Percentiles rank a stretch among this genome's conserved stretches.
Evolutionary conservation across 2,329 filamentous ascomycete species (phyloP).

Genomic region (Penicillium psychrosexuale): DNA sequence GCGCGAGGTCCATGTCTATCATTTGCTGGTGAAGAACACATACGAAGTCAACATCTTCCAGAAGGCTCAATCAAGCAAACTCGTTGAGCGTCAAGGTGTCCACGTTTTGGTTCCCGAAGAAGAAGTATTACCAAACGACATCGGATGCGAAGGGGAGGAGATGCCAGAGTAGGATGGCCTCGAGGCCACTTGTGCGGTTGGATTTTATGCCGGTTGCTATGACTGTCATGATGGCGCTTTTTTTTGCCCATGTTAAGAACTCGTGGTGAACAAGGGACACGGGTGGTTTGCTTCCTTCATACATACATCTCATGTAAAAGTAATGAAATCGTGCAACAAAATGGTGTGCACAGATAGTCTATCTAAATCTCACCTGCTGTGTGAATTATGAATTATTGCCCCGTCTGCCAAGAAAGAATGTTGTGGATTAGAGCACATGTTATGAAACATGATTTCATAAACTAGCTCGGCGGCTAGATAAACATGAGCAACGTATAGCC

Average conservation of each 20-base stretch:
- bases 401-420: background rate
- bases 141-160: background rate
- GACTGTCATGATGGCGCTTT: no score
- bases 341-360: no score
- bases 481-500: background rate
- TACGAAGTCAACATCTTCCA: conserved; percentile 48
- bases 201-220: background rate
- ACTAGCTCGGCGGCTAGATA: background rate
- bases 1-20: conserved; percentile 58
- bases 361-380: no score
- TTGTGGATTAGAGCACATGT: background rate
- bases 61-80: conserved; percentile 28
- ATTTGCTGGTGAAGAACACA: conserved; percentile 44
- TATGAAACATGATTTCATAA: background rate
- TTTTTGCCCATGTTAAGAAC: background rate
- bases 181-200: background rate
- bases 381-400: no score
- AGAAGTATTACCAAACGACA: background rate
- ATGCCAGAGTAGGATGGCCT: background rate
- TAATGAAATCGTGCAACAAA: no score
- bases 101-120: conserved; percentile 15
- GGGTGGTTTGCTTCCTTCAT: background rate
- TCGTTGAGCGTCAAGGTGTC: conserved; percentile 27
- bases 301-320: no score
- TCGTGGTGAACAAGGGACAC: background rate